Conservation (phyloP, 257 asterid genomes). For the Solanum boliviense region DNA sequence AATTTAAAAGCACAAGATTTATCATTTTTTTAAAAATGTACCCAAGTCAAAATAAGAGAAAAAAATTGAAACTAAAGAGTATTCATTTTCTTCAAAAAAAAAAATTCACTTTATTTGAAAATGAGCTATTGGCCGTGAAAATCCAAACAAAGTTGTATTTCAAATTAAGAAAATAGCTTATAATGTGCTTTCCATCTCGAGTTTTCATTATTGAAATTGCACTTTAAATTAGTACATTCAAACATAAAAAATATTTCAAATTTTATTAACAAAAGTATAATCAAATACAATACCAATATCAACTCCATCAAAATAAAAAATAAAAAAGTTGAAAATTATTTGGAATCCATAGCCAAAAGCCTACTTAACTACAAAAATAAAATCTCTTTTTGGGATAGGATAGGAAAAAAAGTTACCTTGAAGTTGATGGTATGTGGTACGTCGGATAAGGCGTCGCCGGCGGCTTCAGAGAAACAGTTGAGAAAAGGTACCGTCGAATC, state of each 20-base stretch:
- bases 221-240: neutral
- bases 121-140: neutral
- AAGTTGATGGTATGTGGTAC: conserved; percentile 64
- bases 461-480: conserved; percentile 76
- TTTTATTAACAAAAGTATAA: neutral
- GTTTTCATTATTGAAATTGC: neutral
- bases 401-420: conserved; percentile 37
- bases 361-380: neutral
- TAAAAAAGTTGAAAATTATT: neutral
- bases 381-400: neutral
- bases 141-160: neutral
- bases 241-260: neutral
- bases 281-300: neutral
- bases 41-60: neutral
- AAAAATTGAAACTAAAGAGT: neutral
- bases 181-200: neutral
- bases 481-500: conserved; percentile 61
- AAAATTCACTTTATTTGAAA: neutral
- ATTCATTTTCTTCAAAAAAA: neutral
- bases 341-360: neutral
- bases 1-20: no score
- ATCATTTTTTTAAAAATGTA: no score
- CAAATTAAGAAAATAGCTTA: neutral
- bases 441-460: conserved; percentile 53
- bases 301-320: no score